phyloP scores from a whole-genome alignment of 768 basidiomycete species.

The Trametes maxima region DNA sequence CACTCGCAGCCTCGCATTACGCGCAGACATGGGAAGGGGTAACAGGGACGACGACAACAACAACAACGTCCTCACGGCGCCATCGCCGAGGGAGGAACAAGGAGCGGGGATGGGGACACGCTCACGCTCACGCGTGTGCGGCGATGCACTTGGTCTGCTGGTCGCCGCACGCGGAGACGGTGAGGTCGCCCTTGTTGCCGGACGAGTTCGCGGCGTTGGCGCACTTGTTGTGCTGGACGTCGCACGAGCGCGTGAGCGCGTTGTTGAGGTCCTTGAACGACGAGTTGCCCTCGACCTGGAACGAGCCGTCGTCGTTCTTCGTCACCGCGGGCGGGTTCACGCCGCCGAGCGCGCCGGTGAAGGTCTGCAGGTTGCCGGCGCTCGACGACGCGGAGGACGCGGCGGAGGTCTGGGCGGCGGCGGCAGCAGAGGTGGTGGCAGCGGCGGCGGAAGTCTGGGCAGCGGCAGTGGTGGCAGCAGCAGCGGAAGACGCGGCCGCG shows the following conservation, averaged over 20 bases:
- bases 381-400: slow-evolving; percentile 26
- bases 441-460: slow-evolving; percentile 13
- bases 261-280: slow-evolving; percentile 47
- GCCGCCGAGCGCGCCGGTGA: slow-evolving; percentile 49
- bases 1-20: neutral
- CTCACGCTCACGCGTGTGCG: slow-evolving; percentile 9
- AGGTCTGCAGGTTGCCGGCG: slow-evolving; percentile 48
- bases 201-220: slow-evolving; percentile 57
- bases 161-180: slow-evolving; percentile 47
- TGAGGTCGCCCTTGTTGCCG: slow-evolving; percentile 49
- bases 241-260: slow-evolving; percentile 54
- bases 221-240: slow-evolving; percentile 62
- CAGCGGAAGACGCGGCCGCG: slow-evolving; percentile 15
- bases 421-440: slow-evolving; percentile 2
- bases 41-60: too few relatives aligned
- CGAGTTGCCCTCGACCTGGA: slow-evolving; percentile 52
- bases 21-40: neutral
- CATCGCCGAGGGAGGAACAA: neutral
- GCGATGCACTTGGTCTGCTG: slow-evolving; percentile 48
- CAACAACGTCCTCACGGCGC: neutral
- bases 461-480: slow-evolving; percentile 23
- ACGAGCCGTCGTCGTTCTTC: slow-evolving; percentile 42
- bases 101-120: neutral
- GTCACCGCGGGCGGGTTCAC: slow-evolving; percentile 50
- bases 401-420: slow-evolving; percentile 2